Conservation (phyloP, 2,329 filamentous ascomycete species). For the Talaromyces sp. region DNA sequence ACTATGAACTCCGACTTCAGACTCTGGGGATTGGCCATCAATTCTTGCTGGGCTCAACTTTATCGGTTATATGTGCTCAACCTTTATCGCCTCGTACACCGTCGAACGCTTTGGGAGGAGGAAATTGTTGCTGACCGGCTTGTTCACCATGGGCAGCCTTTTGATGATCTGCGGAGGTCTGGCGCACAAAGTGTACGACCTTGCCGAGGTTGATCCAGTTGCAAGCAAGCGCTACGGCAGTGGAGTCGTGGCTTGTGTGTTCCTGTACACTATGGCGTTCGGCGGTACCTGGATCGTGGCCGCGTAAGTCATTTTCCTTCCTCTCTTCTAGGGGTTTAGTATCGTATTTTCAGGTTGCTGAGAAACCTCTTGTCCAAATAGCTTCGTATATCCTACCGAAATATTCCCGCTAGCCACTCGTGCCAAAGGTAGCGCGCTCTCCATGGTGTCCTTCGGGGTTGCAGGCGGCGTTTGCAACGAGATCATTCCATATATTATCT, state of each 20-base stretch:
- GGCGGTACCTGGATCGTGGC: constrained; percentile 30
- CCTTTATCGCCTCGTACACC: constrained; percentile 10
- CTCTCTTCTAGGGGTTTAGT: too few species aligned
- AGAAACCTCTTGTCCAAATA: constrained; percentile 33
- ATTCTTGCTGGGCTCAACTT: too few species aligned
- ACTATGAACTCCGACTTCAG: too few species aligned
- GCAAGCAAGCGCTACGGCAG: constrained; percentile 34
- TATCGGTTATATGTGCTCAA: too few species aligned
- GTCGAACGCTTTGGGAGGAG: constrained; percentile 49
- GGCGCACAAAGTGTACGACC: constrained; percentile 44
- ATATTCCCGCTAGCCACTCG: constrained; percentile 49
- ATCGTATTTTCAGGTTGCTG: too few species aligned
- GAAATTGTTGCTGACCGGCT: constrained; percentile 43
- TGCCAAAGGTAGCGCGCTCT: constrained; percentile 39
- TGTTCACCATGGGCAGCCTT: constrained; percentile 38
- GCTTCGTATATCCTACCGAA: constrained; percentile 50
- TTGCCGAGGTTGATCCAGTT: constrained; percentile 36
- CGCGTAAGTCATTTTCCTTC: constrained; percentile 20
- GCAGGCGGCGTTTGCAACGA: constrained; percentile 32
- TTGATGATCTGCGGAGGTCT: constrained; percentile 45
- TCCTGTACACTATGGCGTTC: constrained; percentile 29
- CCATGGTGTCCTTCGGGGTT: constrained; percentile 30
- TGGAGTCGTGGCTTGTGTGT: constrained; percentile 41
- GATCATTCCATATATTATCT: constrained; percentile 37
- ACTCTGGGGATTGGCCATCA: too few species aligned